Evolutionary conservation across 768 basidiomycete species (phyloP).

Genomic region (Cubamyces lactineus): DNA sequence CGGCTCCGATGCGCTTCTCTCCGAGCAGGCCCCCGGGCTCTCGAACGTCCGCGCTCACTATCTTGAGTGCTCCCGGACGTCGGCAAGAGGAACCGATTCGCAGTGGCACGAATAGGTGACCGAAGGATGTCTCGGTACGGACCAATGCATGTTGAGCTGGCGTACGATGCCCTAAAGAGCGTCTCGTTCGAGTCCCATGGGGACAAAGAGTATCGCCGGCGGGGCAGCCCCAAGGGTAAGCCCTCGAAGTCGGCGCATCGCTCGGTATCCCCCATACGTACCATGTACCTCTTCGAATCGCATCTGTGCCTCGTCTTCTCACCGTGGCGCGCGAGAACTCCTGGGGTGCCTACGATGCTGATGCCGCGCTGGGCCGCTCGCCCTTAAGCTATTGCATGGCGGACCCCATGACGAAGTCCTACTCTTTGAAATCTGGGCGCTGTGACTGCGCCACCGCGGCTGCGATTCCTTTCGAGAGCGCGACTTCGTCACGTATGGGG

Average conservation of each 20-base stretch:
- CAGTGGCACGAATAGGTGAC: background rate
- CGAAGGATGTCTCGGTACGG: background rate
- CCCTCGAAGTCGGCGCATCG: background rate
- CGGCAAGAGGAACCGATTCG: too few relatives aligned
- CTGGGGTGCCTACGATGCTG: background rate
- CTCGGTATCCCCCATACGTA: background rate
- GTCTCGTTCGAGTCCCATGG: too few relatives aligned
- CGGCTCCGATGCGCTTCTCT: slow-evolving; percentile 7
- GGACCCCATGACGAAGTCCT: background rate
- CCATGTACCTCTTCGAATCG: background rate
- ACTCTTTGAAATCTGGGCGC: background rate
- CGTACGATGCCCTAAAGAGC: too few relatives aligned
- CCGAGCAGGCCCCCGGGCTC: too few relatives aligned
- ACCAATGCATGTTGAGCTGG: background rate
- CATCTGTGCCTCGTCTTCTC: slow-evolving; percentile 1
- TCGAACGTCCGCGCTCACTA: too few relatives aligned
- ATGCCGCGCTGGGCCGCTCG: background rate
- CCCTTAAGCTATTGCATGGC: background rate
- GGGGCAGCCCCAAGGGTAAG: background rate
- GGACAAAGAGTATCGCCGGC: background rate
- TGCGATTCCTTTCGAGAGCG: too few relatives aligned
- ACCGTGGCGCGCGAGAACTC: slow-evolving; percentile 4
- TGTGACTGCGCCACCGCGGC: background rate
- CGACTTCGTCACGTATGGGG: too few relatives aligned
- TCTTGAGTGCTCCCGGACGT: too few relatives aligned